Percentiles rank a stretch among this genome's conserved stretches.
These are phyloP conservation scores for Lippia alba DNA, from an alignment of 305 asterid species.

Conservation along the genomic window DNA sequence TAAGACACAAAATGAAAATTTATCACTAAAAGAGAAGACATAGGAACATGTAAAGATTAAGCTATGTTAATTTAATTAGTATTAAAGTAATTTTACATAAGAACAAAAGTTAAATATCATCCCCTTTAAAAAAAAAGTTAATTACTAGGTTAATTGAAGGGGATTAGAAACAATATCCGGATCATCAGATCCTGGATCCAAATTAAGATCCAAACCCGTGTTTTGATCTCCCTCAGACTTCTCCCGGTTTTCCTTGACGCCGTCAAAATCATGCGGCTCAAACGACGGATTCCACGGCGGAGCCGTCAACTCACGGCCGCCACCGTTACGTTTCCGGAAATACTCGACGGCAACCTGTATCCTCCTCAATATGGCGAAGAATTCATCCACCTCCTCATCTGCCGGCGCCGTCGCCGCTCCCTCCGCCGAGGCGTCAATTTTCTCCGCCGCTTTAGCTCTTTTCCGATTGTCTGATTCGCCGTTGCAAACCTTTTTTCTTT, in stretches of 20 bases:
- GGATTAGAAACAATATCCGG: neutral
- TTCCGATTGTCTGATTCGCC: constrained; percentile 29
- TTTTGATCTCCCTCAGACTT: neutral
- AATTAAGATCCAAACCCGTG: constrained; percentile 43
- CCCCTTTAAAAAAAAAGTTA: neutral
- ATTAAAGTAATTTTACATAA: too few relatives aligned
- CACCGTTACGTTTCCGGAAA: constrained; percentile 38
- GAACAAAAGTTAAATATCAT: too few relatives aligned
- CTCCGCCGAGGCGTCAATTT: neutral
- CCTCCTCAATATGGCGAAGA: constrained; percentile 51
- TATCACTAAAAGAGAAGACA: too few relatives aligned
- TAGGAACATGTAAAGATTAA: too few relatives aligned
- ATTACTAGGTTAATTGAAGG: neutral
- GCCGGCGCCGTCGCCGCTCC: constrained; percentile 31
- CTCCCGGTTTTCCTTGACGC: constrained; percentile 11
- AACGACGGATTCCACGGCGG: constrained; percentile 41
- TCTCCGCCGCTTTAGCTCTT: constrained; percentile 15
- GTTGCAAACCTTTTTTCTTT: constrained; percentile 31
- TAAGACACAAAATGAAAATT: too few relatives aligned
- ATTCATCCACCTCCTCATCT: constrained; percentile 57
- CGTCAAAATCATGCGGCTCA: constrained; percentile 37
- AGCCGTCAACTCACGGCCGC: constrained; percentile 27
- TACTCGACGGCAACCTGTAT: constrained; percentile 45
- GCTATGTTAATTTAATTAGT: too few relatives aligned
- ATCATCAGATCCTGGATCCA: constrained; percentile 31